Conservation (phyloP, 192 early-diverging fungal species). For the Coemansia javaensis region DNA sequence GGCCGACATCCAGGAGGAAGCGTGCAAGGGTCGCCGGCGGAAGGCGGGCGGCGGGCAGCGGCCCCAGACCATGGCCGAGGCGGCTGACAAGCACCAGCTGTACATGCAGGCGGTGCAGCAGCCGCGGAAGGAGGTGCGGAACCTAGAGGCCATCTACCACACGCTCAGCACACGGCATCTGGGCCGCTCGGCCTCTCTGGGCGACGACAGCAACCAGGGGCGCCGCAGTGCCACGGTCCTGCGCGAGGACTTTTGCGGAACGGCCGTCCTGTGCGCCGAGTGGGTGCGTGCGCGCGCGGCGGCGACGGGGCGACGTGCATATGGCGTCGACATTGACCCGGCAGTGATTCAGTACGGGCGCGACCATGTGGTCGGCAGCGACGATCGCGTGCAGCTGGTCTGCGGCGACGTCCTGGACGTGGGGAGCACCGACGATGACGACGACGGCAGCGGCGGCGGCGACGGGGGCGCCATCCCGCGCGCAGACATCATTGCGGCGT, state of each 20-base stretch:
- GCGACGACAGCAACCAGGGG: not conserved
- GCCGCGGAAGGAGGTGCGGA: slow-evolving; percentile 40
- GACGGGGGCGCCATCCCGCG: slow-evolving; percentile 6
- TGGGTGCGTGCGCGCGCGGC: slow-evolving; percentile 17
- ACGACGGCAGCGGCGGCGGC: not conserved
- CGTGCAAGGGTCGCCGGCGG: not conserved
- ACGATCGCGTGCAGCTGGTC: slow-evolving; percentile 3
- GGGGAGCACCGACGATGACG: not conserved
- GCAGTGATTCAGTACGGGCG: slow-evolving; percentile 37
- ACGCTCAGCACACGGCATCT: slow-evolving; percentile 8
- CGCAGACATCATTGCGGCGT: slow-evolving; percentile 42
- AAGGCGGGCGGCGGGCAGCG: slow-evolving; percentile 1
- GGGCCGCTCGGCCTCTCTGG: not conserved
- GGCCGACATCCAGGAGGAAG: no score
- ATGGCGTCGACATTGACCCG: slow-evolving; percentile 50
- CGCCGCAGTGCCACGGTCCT: slow-evolving; percentile 20
- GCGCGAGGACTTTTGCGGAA: slow-evolving; percentile 55
- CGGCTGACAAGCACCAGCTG: slow-evolving; percentile 35
- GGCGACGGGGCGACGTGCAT: slow-evolving; percentile 17
- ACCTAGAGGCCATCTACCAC: slow-evolving; percentile 25
- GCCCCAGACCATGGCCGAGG: slow-evolving; percentile 35
- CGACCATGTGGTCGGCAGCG: slow-evolving; percentile 7
- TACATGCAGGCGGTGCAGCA: slow-evolving; percentile 47
- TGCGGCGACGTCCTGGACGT: slow-evolving; percentile 21
- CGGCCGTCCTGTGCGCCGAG: slow-evolving; percentile 46